Conservation (phyloP, 1,139 yeast genomes). For the Eremothecium coryli region DNA sequence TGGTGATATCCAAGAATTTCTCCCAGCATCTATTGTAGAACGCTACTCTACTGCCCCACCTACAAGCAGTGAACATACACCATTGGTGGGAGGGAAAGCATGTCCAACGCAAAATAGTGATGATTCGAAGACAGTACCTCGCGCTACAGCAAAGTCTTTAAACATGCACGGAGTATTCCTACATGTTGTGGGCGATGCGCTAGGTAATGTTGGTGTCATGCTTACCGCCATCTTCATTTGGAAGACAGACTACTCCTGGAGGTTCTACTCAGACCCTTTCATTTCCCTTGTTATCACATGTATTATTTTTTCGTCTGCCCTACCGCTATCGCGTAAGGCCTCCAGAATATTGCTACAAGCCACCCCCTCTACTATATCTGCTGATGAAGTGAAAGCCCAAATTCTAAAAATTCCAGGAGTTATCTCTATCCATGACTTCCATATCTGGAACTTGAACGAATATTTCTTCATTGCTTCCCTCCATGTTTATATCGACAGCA, state of each 20-base stretch:
- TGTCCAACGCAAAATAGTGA: conserved; percentile 34
- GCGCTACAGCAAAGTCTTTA: conserved; percentile 48
- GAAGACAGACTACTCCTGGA: conserved; percentile 88
- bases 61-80: conserved; percentile 28
- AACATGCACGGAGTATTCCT: conserved; percentile 96
- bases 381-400: conserved; percentile 63
- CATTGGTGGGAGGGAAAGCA: conserved; percentile 27
- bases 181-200: conserved; percentile 92
- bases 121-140: conserved; percentile 14
- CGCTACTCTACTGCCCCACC: conserved; percentile 10
- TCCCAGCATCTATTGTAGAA: conserved; percentile 25
- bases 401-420: conserved; percentile 63
- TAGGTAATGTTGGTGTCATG: conserved; percentile 93
- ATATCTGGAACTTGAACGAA: conserved; percentile 93
- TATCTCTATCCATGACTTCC: conserved; percentile 84
- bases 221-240: conserved; percentile 83
- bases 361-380: conserved; percentile 73
- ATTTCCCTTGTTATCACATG: conserved; percentile 78
- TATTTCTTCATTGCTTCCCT: conserved; percentile 79
- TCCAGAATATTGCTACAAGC: conserved; percentile 87
- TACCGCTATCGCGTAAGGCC: conserved; percentile 81
- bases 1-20: conserved; percentile 21
- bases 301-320: conserved; percentile 82
- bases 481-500: conserved; percentile 65
- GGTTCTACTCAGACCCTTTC: conserved; percentile 74